Base-by-base conservation (phyloP, 176 grass and related monocot species). In the Oryza meyeriana region DNA sequence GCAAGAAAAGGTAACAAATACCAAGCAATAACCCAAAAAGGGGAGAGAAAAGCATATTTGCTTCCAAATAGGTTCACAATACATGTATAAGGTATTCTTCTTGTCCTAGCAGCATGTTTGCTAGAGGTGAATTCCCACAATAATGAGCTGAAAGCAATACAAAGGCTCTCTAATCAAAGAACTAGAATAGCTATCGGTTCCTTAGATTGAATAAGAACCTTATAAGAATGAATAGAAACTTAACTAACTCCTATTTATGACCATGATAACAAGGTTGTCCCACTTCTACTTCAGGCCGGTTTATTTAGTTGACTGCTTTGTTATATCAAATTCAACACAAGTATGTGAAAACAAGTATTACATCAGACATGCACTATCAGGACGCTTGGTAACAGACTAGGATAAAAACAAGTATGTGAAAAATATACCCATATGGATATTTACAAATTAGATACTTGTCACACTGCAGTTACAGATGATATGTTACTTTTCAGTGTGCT, bases 361-460 rank as follows among this genome's bases (percentile, higher is more conserved):
- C 55, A 70, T 24, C 29, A 62, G 48, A 14, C 16, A 62, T 2
- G 16, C 28, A 48, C 76, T 50, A 81, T 82, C 17, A 69, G 17
- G 48, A 70, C 50, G 64, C 38, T 24, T 80, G 33, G 20, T 41
- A 64, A 34, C 31, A 34, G 22, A 10, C 33, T 81, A 75, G 52
- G 12, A 75, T 63, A 48, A 82, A 76, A n/a, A 24, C 16, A 31
- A 17, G 52, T 28, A 82, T 17, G 6, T 73, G 26, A 3, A 64
- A 71, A 57, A 47, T 66, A 3, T n/a, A 45, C 2, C 26, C 38
- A 67, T 31, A 73, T 61, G 35, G 12, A 77, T 61, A 62, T 82
- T 69, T 44, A 50, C 50, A 82, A 64, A 39, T 87, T 30, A 82
- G 62, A 39, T 87, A 57, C 38, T 75, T 10, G 17, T 40, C 24